A percentile compares a stretch with the other conserved stretches of the same genome.
These are phyloP conservation scores for Penicillium griseofulvum DNA, from an alignment of 2,329 filamentous ascomycete species.

Conservation along the genomic window DNA sequence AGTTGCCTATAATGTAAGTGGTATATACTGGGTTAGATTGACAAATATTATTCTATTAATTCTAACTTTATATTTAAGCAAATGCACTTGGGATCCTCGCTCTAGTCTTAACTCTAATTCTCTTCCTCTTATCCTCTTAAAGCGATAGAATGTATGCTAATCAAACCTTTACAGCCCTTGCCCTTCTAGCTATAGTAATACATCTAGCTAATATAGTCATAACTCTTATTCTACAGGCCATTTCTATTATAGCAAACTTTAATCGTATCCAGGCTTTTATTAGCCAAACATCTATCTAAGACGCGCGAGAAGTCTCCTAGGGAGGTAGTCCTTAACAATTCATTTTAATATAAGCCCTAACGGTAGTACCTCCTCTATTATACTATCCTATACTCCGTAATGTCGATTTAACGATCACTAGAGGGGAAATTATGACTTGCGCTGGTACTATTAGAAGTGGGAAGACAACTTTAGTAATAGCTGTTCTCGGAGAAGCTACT, in stretches of 20 bases:
- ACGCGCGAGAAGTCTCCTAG: background rate
- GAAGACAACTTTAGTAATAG: background rate
- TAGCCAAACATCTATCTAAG: background rate
- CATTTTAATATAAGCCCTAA: too few species aligned
- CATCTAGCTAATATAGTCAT: slow-evolving; percentile 11
- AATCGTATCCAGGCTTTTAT: background rate
- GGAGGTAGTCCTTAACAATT: too few species aligned
- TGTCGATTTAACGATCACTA: background rate
- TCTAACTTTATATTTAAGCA: background rate
- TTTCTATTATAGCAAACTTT: slow-evolving; percentile 6
- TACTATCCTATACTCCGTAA: background rate
- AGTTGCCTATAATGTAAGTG: slow-evolving; percentile 5
- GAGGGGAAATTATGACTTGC: background rate
- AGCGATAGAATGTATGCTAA: background rate
- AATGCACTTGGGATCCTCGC: background rate
- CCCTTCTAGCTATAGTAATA: slow-evolving; percentile 7
- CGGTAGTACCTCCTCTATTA: background rate
- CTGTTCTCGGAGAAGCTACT: background rate
- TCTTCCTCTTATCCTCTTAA: background rate
- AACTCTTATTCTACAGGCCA: slow-evolving; percentile 5
- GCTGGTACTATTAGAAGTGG: slow-evolving; percentile 3
- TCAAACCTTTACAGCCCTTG: slow-evolving; percentile 4
- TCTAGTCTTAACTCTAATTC: background rate
- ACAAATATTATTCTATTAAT: background rate
- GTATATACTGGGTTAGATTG: background rate